phyloP scores from a whole-genome alignment of 1,284 basidiomycete genomes.

The Omphalotus olearius region DNA sequence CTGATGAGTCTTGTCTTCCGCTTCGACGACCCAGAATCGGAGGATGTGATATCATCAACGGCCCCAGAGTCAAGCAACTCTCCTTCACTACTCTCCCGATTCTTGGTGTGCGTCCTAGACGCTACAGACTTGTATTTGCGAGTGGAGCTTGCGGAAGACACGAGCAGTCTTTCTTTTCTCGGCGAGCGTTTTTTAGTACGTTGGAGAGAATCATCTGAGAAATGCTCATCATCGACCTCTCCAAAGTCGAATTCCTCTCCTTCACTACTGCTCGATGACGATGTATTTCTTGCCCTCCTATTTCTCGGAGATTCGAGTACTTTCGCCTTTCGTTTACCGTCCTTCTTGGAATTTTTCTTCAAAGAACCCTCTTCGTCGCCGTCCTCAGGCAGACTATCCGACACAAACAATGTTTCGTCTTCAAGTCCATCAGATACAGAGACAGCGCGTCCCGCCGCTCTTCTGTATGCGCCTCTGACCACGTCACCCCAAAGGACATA shows the following conservation, averaged over 20 bases:
- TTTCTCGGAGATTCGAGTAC: conserved; percentile 7
- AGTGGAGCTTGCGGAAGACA: conserved; percentile 2
- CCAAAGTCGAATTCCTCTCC: conserved; percentile 29
- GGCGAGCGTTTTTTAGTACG: neutral
- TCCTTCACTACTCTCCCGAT: conserved; percentile 17
- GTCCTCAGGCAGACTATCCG: conserved; percentile 15
- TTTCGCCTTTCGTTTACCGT: conserved; percentile 4
- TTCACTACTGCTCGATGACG: conserved; percentile 14
- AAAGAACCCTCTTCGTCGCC: conserved; percentile 8
- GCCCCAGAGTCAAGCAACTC: conserved; percentile 28
- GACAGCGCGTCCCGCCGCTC: conserved; percentile 34
- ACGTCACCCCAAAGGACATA: conserved; percentile 73
- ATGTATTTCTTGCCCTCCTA: neutral
- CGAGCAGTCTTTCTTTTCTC: neutral
- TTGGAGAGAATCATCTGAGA: conserved; percentile 5
- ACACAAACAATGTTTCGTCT: conserved; percentile 21
- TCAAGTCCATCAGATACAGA: conserved; percentile 25
- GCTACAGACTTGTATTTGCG: neutral
- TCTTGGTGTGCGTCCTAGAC: neutral
- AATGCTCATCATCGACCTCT: conserved; percentile 9
- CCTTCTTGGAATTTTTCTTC: neutral
- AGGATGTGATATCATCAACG: neutral
- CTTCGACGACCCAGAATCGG: neutral
- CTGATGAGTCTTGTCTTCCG: neutral
- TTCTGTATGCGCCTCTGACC: conserved; percentile 63